Conservation (phyloP, 78 protist species). For the Dictyostelium brefeldianum region DNA sequence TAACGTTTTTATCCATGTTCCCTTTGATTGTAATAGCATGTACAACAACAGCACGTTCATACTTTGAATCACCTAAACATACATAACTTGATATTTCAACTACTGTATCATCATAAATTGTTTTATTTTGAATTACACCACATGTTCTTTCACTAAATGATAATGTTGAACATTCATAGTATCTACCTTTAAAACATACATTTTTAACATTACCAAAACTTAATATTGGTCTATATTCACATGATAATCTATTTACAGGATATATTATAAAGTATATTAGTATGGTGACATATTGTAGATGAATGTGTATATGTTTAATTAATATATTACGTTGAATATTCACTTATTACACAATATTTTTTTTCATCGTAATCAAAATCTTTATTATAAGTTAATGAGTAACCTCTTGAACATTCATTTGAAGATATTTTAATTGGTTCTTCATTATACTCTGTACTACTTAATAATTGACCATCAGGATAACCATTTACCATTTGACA, state of each 20-base stretch:
- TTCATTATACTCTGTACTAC: neutral
- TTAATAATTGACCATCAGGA: neutral
- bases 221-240: constrained; percentile 17
- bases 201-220: neutral
- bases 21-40: constrained; percentile 2
- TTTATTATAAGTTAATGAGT: neutral
- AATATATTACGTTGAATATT: neutral
- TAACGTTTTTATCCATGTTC: neutral
- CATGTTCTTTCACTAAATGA: neutral
- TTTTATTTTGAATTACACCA: neutral
- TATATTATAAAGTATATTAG: neutral
- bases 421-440: neutral
- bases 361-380: constrained; percentile 3
- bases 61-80: neutral
- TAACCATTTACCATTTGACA: neutral
- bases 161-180: constrained; percentile 11
- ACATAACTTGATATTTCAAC: neutral
- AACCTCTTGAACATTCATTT: neutral
- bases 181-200: constrained; percentile 11
- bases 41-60: constrained; percentile 11
- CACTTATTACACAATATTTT: neutral
- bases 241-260: neutral
- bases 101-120: neutral
- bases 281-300: no score
- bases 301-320: neutral